These are phyloP conservation scores for Sungouiella blattae DNA, from an alignment of 805 yeast genomes.

Conservation along the genomic window DNA sequence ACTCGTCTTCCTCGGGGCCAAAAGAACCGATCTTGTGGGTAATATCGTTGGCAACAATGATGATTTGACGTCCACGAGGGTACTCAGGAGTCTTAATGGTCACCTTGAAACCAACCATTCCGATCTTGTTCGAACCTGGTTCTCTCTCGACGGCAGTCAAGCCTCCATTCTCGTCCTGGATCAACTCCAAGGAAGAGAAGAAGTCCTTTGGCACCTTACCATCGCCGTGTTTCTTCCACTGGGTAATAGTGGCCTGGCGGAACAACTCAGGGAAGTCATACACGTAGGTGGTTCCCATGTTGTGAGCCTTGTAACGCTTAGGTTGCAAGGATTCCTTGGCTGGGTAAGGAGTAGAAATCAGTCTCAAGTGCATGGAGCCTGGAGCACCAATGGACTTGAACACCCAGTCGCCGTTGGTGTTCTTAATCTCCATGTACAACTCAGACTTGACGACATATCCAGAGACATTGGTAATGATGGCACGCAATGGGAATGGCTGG, in stretches of 20 bases:
- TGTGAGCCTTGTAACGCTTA: constrained; percentile 96
- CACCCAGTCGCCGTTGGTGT: constrained; percentile 92
- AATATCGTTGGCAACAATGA: constrained; percentile 94
- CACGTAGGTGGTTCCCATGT: constrained; percentile 96
- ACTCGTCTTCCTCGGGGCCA: constrained; percentile 93
- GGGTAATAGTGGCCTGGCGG: constrained; percentile 83
- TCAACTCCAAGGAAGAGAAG: constrained; percentile 77
- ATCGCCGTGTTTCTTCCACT: constrained; percentile 70
- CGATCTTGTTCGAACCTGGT: constrained; percentile 92
- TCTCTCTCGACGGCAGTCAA: constrained; percentile 90
- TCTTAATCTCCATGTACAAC: constrained; percentile 89
- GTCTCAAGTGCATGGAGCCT: constrained; percentile 96
- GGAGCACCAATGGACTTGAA: constrained; percentile 94
- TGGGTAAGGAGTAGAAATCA: constrained; percentile 94
- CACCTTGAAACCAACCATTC: constrained; percentile 96
- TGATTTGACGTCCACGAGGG: constrained; percentile 92
- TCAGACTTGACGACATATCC: constrained; percentile 97
- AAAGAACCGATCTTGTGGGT: constrained; percentile 98
- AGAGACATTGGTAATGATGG: constrained; percentile 91
- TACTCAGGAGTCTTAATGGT: constrained; percentile 94
- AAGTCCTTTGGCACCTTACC: constrained; percentile 70
- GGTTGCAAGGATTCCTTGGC: constrained; percentile 98
- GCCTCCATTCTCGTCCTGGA: constrained; percentile 73
- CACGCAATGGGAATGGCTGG: constrained; percentile 91
- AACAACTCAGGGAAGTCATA: constrained; percentile 98